Conservation (phyloP, 139 green algal genomes). For the Picochlorum sp. region DNA sequence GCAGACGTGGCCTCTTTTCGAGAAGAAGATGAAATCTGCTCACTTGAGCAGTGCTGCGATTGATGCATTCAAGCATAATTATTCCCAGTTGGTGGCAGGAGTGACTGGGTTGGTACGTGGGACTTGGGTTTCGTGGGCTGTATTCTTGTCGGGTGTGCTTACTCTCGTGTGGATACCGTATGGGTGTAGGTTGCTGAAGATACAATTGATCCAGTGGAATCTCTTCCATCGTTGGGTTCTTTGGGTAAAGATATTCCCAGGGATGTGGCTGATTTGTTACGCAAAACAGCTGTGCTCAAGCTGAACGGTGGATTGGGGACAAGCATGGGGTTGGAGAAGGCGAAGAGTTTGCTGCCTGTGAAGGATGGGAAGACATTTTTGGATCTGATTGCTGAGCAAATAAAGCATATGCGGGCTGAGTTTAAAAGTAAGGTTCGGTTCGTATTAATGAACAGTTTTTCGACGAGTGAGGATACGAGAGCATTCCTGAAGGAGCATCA, state of each 20-base stretch:
- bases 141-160: not conserved
- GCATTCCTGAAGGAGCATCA: constrained; percentile 54
- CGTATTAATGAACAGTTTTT: constrained; percentile 89
- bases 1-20: constrained; percentile 34
- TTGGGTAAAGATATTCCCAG: constrained; percentile 7
- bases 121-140: not conserved
- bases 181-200: constrained; percentile 56
- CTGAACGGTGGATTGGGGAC: constrained; percentile 88
- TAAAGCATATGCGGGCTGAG: constrained; percentile 68
- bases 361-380: constrained; percentile 88
- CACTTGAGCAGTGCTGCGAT: constrained; percentile 61
- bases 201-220: constrained; percentile 57
- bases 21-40: constrained; percentile 63
- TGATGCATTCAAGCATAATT: constrained; percentile 78
- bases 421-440: constrained; percentile 56
- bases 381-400: constrained; percentile 89
- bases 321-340: constrained; percentile 87
- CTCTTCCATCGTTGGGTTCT: constrained; percentile 52
- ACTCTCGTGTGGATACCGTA: not conserved
- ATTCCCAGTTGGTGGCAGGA: constrained; percentile 69
- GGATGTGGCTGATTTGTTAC: constrained; percentile 43
- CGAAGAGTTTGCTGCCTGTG: constrained; percentile 76
- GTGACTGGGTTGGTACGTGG: constrained; percentile 68
- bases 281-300: constrained; percentile 80
- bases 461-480: constrained; percentile 70